Percentiles rank a stretch among this genome's conserved stretches.
These are phyloP conservation scores for Monosporascus cannonballus DNA, from an alignment of 2,329 filamentous ascomycete genomes.

Conservation along the genomic window DNA sequence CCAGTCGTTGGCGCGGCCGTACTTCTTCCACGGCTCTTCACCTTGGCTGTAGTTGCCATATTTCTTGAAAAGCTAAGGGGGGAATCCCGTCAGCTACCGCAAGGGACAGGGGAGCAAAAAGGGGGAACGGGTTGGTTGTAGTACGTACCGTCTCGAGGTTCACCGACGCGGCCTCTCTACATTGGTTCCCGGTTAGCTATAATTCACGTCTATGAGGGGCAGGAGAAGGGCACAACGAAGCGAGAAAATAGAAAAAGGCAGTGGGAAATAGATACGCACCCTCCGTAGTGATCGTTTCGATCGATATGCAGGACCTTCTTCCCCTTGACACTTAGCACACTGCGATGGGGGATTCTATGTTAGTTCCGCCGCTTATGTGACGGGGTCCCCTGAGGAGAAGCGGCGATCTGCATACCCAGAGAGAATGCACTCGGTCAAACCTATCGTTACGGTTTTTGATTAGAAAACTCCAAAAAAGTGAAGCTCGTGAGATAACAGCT, in stretches of 20 bases:
- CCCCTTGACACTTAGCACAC: slow-evolving; percentile 95
- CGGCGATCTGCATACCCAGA: slow-evolving; percentile 64
- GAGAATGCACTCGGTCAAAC: slow-evolving; percentile 97
- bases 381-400: slow-evolving; percentile 2
- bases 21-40: slow-evolving; percentile 96
- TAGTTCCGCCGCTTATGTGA: not conserved
- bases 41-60: slow-evolving; percentile 76
- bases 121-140: slow-evolving; percentile 8
- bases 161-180: slow-evolving; percentile 86
- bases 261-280: slow-evolving; percentile 50
- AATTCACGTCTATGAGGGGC: slow-evolving; percentile 14
- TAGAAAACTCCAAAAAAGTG: slow-evolving; percentile 2
- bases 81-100: slow-evolving; percentile 6
- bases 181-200: slow-evolving; percentile 1
- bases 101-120: slow-evolving; percentile 1
- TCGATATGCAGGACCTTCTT: slow-evolving; percentile 99
- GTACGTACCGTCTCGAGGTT: slow-evolving; percentile 83
- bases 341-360: slow-evolving; percentile 29
- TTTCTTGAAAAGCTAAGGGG: slow-evolving; percentile 73
- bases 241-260: slow-evolving; percentile 8
- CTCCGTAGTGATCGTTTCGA: slow-evolving; percentile 97
- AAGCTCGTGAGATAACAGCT: not conserved
- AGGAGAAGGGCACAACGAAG: slow-evolving; percentile 17
- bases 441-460: slow-evolving; percentile 45
- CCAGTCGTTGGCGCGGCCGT: slow-evolving; percentile 95